A percentile compares a stretch with the other conserved stretches of the same genome.
Evolutionary conservation across 768 basidiomycete genomes (phyloP).

Genomic region (Dioszegia aurantiaca): DNA sequence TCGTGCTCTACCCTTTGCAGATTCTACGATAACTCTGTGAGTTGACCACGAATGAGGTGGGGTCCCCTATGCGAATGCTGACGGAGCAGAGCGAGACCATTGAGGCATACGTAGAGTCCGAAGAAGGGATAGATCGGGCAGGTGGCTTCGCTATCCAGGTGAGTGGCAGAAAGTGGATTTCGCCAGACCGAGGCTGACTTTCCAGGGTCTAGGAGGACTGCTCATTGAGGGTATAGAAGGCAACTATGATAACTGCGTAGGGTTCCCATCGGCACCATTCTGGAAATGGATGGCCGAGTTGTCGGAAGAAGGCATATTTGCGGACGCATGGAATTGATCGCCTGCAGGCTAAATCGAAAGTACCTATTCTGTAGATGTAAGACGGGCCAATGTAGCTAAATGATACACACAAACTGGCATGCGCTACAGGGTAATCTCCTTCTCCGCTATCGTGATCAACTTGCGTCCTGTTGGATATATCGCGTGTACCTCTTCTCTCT

Average conservation of each 20-base stretch:
- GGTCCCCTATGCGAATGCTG: constrained; percentile 57
- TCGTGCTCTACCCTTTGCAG: constrained; percentile 44
- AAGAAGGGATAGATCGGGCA: constrained; percentile 81
- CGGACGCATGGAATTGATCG: constrained; percentile 36
- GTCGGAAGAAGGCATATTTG: constrained; percentile 42
- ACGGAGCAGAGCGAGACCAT: constrained; percentile 54
- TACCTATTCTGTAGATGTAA: too few species aligned
- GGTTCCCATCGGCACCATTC: constrained; percentile 70
- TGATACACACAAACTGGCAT: too few species aligned
- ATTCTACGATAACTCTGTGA: constrained; percentile 48
- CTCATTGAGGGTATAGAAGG: constrained; percentile 83
- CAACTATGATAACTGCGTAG: constrained; percentile 84
- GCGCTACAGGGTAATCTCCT: constrained; percentile 18
- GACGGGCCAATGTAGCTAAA: too few species aligned
- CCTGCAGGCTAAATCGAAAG: too few species aligned
- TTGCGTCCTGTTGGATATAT: constrained; percentile 26
- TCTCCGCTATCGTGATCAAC: constrained; percentile 22
- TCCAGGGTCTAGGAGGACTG: constrained; percentile 68
- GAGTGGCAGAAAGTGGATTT: neutral
- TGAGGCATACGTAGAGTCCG: constrained; percentile 76
- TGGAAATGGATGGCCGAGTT: constrained; percentile 51
- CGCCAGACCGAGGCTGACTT: neutral
- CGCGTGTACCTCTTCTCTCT: constrained; percentile 39
- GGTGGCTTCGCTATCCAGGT: constrained; percentile 88
- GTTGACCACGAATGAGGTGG: constrained; percentile 27